Conservation (phyloP, 345 rosid genomes). For the Arabidopsis arenosa region DNA sequence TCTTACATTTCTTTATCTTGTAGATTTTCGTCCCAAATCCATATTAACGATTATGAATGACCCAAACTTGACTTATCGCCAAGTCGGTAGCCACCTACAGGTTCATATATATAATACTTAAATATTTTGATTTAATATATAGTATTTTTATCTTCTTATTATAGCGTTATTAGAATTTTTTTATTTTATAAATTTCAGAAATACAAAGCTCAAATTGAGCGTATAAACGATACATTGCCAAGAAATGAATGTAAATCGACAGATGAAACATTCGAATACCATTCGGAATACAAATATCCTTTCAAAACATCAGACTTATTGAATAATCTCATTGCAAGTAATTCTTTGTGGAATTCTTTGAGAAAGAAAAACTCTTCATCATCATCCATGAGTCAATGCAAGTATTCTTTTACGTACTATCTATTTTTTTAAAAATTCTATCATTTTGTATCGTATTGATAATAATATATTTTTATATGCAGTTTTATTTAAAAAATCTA, state of each 20-base stretch:
- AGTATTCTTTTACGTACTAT: slow-evolving; percentile 2
- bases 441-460: background rate
- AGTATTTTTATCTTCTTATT: background rate
- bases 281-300: slow-evolving; percentile 21
- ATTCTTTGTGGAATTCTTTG: slow-evolving; percentile 4
- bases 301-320: slow-evolving; percentile 18
- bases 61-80: slow-evolving; percentile 52
- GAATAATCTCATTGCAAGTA: slow-evolving; percentile 4
- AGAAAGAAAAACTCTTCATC: background rate
- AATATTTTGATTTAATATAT: background rate
- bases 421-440: background rate
- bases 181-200: slow-evolving; percentile 45
- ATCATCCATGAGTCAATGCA: background rate
- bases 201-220: slow-evolving; percentile 48
- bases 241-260: background rate
- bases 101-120: slow-evolving; percentile 35
- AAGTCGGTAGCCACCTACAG: slow-evolving; percentile 71
- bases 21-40: slow-evolving; percentile 56
- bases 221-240: background rate
- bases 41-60: slow-evolving; percentile 53
- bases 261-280: slow-evolving; percentile 1
- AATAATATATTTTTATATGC: background rate
- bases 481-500: slow-evolving; percentile 1
- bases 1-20: background rate
- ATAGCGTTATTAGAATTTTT: background rate